Evolutionary conservation across 1,139 yeast genomes (phyloP), one percentile per base, ranked within the genome.

Genomic region (Debaryomyces psychrophilus): DNA sequence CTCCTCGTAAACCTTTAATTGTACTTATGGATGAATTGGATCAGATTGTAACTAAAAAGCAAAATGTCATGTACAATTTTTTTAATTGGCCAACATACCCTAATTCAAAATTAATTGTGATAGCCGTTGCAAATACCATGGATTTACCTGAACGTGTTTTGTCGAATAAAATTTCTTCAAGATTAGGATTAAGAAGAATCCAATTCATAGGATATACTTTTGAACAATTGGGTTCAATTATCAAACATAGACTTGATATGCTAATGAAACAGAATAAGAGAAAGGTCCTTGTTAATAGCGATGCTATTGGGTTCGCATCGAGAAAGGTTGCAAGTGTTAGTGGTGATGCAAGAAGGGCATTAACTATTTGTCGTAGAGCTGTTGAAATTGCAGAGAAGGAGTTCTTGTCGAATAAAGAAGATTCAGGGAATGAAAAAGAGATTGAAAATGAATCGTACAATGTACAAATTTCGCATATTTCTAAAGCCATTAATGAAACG

Each of bases 121-220:
- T 93, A 42, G 98, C 98, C 0, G 92, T 93, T 27, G 98, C 98
- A 6, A 95, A 95, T 61, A 92, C 98, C 0, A 90, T 95, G 97
- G 98, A 93, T 67, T 71, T 93, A 43, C 99, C 99, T 0, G 99
- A 93, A 61, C 76, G 97, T 50, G 78, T 86, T 43, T 71, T 93
- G 38, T 84, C 95, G 18, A 92, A 90, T 66, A 93, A 93, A 64
- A 87, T 90, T 6, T 85, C 97, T 1, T 90, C 97, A 1, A 81
- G 99, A 55, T 74, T 95, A 50, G 99, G 99, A 2, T 73, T 92
- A 42, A 83, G 90, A 12, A 80, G 98, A 65, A 79, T 93, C 41
- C 90, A 87, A 65, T 95, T 93, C 60, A 81, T 89, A 1, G 97
- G 98, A 2, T 93, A 95, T 60, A 84, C 92, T 0, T 87, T 83